Conservation (phyloP, 176 grass and related monocot species). For the Oryza glumipatula region DNA sequence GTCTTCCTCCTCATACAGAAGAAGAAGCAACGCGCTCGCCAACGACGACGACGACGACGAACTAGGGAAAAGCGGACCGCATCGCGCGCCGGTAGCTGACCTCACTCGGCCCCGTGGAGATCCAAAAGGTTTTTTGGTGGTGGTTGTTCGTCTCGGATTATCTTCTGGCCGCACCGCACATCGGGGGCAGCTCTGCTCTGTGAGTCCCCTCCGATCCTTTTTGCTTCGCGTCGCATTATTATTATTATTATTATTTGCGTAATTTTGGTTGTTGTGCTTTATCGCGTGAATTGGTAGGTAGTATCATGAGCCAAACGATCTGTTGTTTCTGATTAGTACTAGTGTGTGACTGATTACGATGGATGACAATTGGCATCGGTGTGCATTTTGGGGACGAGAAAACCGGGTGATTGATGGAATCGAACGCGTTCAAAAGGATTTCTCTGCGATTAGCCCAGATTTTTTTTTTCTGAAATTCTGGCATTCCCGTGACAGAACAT, state of each 20-base stretch:
- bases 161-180: neutral
- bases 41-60: constrained; percentile 19
- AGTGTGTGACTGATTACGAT: neutral
- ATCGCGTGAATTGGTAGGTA: neutral
- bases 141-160: constrained; percentile 22
- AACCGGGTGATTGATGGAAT: neutral
- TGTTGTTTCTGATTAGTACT: neutral
- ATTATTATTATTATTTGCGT: too few relatives aligned
- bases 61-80: constrained; percentile 18
- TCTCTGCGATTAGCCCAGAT: neutral
- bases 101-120: constrained; percentile 35
- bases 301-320: neutral
- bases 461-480: neutral
- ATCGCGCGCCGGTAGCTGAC: constrained; percentile 37
- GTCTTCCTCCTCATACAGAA: neutral
- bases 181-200: neutral
- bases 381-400: neutral
- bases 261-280: too few relatives aligned
- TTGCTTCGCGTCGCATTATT: neutral
- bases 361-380: neutral
- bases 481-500: neutral
- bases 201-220: constrained; percentile 13
- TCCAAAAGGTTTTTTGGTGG: neutral
- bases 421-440: neutral
- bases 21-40: constrained; percentile 12